Conservation (phyloP, 2,329 filamentous ascomycete genomes). For the Escovopsis weberi region DNA sequence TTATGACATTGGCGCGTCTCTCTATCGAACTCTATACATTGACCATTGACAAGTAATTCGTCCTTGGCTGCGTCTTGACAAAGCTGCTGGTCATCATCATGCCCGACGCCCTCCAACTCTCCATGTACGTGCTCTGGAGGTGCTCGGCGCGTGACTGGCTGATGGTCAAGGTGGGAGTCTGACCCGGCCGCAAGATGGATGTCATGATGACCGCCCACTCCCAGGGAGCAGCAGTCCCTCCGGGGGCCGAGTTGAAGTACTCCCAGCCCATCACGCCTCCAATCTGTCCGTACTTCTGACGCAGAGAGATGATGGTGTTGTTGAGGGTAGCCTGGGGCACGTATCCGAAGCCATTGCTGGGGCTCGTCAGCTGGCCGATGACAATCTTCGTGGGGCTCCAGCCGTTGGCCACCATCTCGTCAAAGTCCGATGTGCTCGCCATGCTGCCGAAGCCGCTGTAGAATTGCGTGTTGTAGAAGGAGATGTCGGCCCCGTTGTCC, state of each 20-base stretch:
- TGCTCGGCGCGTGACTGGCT: constrained; percentile 5
- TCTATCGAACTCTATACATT: not conserved
- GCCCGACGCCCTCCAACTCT: constrained; percentile 1
- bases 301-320: constrained; percentile 25
- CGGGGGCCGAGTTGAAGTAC: constrained; percentile 54
- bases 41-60: constrained; percentile 4
- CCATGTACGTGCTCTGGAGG: constrained; percentile 5
- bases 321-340: constrained; percentile 30
- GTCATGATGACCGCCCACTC: constrained; percentile 48
- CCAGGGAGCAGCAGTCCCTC: constrained; percentile 45
- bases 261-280: constrained; percentile 89
- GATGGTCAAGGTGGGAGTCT: constrained; percentile 6
- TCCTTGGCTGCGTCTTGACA: not conserved
- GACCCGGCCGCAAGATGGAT: constrained; percentile 14
- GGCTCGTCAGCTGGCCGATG: constrained; percentile 63
- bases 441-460: constrained; percentile 70
- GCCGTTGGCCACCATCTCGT: constrained; percentile 37
- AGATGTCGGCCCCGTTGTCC: constrained; percentile 45
- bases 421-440: constrained; percentile 25
- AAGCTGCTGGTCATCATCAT: not conserved
- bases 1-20: not conserved
- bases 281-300: constrained; percentile 45
- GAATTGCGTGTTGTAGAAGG: constrained; percentile 80
- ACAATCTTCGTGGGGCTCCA: constrained; percentile 61
- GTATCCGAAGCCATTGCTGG: constrained; percentile 45